Conservation (phyloP, 2,329 filamentous ascomycete genomes). For the Talaromyces sp. region DNA sequence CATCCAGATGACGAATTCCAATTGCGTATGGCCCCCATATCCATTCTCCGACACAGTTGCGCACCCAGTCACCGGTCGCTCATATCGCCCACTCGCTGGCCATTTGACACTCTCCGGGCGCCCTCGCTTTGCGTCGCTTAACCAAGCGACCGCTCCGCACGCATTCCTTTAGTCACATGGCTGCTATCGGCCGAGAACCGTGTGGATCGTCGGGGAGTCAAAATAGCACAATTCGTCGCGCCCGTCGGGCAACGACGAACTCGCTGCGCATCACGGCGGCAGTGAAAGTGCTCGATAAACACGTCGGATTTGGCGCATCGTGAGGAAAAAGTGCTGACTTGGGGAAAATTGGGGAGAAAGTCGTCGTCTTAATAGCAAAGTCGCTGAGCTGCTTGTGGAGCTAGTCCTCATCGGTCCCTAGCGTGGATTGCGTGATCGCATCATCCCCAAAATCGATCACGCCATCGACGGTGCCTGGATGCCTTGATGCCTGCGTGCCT, state of each 20-base stretch:
- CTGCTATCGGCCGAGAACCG: not conserved
- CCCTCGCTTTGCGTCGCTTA: not conserved
- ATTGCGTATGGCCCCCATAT: not conserved
- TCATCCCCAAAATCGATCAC: not conserved
- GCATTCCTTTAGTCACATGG: not conserved
- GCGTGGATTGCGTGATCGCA: conserved; percentile 12
- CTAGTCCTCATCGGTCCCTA: not conserved
- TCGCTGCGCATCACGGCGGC: not conserved
- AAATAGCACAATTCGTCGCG: not conserved
- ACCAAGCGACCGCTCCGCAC: not conserved
- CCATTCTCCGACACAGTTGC: not conserved
- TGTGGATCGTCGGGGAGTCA: not conserved
- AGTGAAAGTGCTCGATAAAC: not conserved
- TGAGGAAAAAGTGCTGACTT: not conserved
- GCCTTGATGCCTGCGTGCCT: conserved; percentile 11
- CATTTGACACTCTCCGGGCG: not conserved
- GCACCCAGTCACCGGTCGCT: not conserved
- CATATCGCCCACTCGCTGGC: not conserved
- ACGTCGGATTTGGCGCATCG: not conserved
- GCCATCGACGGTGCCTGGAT: not conserved
- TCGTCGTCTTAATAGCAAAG: not conserved
- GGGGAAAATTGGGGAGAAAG: not conserved
- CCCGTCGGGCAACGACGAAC: not conserved
- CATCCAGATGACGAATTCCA: not conserved
- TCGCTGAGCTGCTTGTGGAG: not conserved